A percentile compares a stretch with the other conserved stretches of the same genome.
phyloP scores from a whole-genome alignment of 2,329 filamentous ascomycete species.

The Fusarium napiforme region DNA sequence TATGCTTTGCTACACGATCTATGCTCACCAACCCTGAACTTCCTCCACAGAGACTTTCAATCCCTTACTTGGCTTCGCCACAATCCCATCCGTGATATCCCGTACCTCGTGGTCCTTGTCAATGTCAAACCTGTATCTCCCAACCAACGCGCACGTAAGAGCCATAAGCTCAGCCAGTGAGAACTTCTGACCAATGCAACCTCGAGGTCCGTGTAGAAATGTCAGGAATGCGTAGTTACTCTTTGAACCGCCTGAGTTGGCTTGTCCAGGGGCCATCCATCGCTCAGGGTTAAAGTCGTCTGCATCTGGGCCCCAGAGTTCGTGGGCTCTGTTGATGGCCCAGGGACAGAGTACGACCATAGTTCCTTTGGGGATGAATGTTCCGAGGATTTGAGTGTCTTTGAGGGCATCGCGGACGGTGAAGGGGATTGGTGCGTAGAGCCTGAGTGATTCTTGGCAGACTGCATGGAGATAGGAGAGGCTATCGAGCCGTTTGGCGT shows the following conservation, averaged over 20 bases:
- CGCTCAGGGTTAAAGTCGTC: conserved; percentile 52
- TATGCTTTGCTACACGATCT: background rate
- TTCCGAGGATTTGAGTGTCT: conserved; percentile 49
- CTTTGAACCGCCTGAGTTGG: conserved; percentile 70
- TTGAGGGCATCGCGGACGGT: conserved; percentile 46
- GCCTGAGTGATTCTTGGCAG: conserved; percentile 56
- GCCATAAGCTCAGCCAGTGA: conserved; percentile 36
- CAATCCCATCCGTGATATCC: conserved; percentile 36
- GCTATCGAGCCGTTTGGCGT: conserved; percentile 47
- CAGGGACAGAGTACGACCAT: conserved; percentile 48
- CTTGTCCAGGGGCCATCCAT: conserved; percentile 45
- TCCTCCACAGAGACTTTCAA: conserved; percentile 9
- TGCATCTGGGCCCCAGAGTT: conserved; percentile 52
- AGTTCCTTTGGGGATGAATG: conserved; percentile 51
- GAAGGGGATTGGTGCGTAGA: conserved; percentile 52
- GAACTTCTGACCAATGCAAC: conserved; percentile 45
- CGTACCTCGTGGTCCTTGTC: conserved; percentile 28
- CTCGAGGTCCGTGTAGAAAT: conserved; percentile 71
- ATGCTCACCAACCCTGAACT: conserved; percentile 23
- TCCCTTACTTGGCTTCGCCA: conserved; percentile 30
- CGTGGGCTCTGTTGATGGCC: conserved; percentile 46
- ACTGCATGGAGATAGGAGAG: conserved; percentile 56
- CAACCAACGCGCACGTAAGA: conserved; percentile 31
- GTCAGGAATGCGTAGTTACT: conserved; percentile 79
- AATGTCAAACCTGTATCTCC: conserved; percentile 29